Percentiles rank a stretch among this genome's conserved stretches.
phyloP scores from a whole-genome alignment of 2,329 filamentous ascomycete genomes.

The Penicillium sp. region DNA sequence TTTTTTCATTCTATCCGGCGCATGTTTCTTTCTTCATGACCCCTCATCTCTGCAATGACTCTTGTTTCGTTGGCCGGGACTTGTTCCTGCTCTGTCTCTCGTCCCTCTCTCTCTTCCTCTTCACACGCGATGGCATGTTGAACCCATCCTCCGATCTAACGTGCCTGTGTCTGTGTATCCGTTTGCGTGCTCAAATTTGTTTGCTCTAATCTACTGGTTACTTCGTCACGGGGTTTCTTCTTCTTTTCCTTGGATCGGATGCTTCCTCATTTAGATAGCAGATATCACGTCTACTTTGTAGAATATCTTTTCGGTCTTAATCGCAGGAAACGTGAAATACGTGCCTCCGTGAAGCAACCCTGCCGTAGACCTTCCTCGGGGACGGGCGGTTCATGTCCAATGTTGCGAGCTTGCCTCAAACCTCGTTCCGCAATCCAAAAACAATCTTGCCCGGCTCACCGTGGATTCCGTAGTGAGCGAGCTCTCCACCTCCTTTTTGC shows the following conservation, averaged over 20 bases:
- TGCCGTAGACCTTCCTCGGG: too few relatives aligned
- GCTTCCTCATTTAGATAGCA: too few relatives aligned
- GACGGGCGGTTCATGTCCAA: too few relatives aligned
- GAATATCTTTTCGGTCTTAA: not conserved
- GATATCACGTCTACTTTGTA: not conserved
- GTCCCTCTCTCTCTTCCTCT: too few relatives aligned
- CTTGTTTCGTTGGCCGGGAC: slow-evolving; percentile 20
- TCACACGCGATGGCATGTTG: not conserved
- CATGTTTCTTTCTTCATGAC: slow-evolving; percentile 20
- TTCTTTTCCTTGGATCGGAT: not conserved
- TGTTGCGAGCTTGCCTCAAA: too few relatives aligned
- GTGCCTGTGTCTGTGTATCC: slow-evolving; percentile 4
- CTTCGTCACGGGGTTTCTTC: slow-evolving; percentile 7
- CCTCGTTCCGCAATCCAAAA: too few relatives aligned
- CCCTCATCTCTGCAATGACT: slow-evolving; percentile 18
- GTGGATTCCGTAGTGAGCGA: too few relatives aligned
- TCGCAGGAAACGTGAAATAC: too few relatives aligned
- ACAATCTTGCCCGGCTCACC: too few relatives aligned
- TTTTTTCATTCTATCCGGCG: slow-evolving; percentile 18
- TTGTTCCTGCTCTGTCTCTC: slow-evolving; percentile 1
- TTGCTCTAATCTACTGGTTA: slow-evolving; percentile 10
- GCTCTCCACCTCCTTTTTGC: too few relatives aligned
- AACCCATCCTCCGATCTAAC: slow-evolving; percentile 10
- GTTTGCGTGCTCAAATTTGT: slow-evolving; percentile 11
- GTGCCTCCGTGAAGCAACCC: too few relatives aligned